Conservation (phyloP, 2,329 filamentous ascomycete genomes). For the Botrytis porri region DNA sequence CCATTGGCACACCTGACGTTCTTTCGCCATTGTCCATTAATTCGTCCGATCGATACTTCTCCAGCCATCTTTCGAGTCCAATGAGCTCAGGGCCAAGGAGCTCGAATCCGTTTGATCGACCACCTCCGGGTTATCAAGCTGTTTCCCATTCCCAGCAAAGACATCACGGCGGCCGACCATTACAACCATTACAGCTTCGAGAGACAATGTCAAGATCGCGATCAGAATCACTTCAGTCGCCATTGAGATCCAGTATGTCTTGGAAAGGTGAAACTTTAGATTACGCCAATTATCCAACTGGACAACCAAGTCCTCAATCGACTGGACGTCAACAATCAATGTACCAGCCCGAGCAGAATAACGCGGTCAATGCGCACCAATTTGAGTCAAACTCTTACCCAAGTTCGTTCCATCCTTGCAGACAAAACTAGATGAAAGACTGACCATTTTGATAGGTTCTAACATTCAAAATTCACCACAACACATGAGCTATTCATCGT, state of each 20-base stretch:
- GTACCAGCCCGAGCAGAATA: slow-evolving; percentile 50
- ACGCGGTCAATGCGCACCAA: slow-evolving; percentile 43
- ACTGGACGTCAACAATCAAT: slow-evolving; percentile 48
- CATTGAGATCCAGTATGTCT: slow-evolving; percentile 57
- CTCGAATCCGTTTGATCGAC: slow-evolving; percentile 52
- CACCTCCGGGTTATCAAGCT: slow-evolving; percentile 49
- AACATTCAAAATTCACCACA: slow-evolving; percentile 48
- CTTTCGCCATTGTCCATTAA: slow-evolving; percentile 56
- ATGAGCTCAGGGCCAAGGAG: slow-evolving; percentile 49
- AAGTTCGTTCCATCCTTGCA: slow-evolving; percentile 40
- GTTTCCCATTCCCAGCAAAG: slow-evolving; percentile 44
- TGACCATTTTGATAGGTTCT: slow-evolving; percentile 40
- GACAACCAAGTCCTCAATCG: slow-evolving; percentile 47
- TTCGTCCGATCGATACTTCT: slow-evolving; percentile 54
- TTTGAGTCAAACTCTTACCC: slow-evolving; percentile 54
- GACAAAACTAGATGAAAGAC: slow-evolving; percentile 29
- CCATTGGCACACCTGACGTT: slow-evolving; percentile 52
- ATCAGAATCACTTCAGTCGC: slow-evolving; percentile 57
- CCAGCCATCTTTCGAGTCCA: slow-evolving; percentile 47
- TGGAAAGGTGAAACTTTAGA: slow-evolving; percentile 61
- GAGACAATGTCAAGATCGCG: slow-evolving; percentile 56
- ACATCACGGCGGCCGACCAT: slow-evolving; percentile 46
- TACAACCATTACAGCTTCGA: slow-evolving; percentile 57
- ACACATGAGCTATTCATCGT: slow-evolving; percentile 50
- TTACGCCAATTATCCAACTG: slow-evolving; percentile 50